Conservation (phyloP, 2,329 filamentous ascomycete species). For the Sporothrix euskadiensis region DNA sequence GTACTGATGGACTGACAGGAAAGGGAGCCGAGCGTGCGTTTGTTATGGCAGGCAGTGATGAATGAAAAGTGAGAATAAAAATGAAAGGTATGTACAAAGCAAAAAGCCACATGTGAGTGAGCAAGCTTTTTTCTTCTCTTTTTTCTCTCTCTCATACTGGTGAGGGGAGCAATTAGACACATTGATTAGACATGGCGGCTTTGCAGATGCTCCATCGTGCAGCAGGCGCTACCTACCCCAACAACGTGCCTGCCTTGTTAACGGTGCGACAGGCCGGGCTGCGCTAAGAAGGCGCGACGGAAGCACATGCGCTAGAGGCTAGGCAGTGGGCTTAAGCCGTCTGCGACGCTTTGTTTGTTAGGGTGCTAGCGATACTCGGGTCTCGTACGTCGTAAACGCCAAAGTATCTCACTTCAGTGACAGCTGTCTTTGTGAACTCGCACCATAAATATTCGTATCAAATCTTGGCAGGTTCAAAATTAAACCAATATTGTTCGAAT, state of each 20-base stretch:
- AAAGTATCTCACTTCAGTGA: neutral
- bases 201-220: conserved; percentile 1
- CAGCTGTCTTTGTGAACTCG: neutral
- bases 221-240: neutral
- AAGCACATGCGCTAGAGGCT: conserved; percentile 31
- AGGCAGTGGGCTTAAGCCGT: conserved; percentile 21
- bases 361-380: neutral
- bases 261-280: conserved; percentile 11
- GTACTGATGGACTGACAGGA: neutral
- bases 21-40: conserved; percentile 6
- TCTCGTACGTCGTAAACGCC: neutral
- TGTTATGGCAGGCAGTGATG: neutral
- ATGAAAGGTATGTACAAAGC: neutral
- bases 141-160: neutral
- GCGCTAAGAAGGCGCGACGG: conserved; percentile 28
- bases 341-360: neutral
- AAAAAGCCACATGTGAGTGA: neutral
- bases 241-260: conserved; percentile 18
- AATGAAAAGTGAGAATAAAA: neutral
- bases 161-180: neutral
- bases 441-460: neutral
- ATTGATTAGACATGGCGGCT: neutral
- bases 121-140: neutral
- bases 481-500: neutral
- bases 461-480: neutral